Conservation (phyloP, 345 rosid genomes). For the Viola odorata region DNA sequence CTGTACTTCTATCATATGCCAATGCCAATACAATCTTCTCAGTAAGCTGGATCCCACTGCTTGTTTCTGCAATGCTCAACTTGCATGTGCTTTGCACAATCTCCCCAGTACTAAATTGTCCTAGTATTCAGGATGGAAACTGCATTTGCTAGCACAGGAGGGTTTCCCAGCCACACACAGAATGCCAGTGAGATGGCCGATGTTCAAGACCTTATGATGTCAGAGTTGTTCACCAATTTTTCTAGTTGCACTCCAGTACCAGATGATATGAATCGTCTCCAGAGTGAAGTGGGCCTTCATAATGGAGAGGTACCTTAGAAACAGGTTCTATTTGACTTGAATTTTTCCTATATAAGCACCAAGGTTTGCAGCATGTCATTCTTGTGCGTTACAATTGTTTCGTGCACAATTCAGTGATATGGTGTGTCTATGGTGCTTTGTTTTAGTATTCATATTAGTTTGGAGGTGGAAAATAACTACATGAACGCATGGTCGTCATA, state of each 20-base stretch:
- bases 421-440: not conserved
- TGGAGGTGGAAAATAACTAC: conserved; percentile 1
- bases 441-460: not conserved
- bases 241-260: conserved; percentile 49
- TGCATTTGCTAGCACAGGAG: conserved; percentile 40
- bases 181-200: conserved; percentile 44
- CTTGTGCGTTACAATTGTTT: not conserved
- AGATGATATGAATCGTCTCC: conserved; percentile 43
- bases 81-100: not conserved
- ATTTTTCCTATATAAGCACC: not conserved
- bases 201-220: conserved; percentile 64
- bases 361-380: not conserved
- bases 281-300: conserved; percentile 52
- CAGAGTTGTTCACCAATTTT: conserved; percentile 65
- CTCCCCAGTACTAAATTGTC: conserved; percentile 11
- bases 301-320: conserved; percentile 57
- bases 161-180: conserved; percentile 33
- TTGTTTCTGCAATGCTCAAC: not conserved
- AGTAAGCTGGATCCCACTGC: not conserved
- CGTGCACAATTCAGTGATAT: not conserved
- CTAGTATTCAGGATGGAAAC: conserved; percentile 52
- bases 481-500: not conserved
- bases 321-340: conserved; percentile 2
- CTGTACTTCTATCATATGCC: not conserved
- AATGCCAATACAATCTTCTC: not conserved